Evolutionary conservation across 495 filamentous ascomycete species (phyloP).

Genomic region (Neurospora sp.): DNA sequence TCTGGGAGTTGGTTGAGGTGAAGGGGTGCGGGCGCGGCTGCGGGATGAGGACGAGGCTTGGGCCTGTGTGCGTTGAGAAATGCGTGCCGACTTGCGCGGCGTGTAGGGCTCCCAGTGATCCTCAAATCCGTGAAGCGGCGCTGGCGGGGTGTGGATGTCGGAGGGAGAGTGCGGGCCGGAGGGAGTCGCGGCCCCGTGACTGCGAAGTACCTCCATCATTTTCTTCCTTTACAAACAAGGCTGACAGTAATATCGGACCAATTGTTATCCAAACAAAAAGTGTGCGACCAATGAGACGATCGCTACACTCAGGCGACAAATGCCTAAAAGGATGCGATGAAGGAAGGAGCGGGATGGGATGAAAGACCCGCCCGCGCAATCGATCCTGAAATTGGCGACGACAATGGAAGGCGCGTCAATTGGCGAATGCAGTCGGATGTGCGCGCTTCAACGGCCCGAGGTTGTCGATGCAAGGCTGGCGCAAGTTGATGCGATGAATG

Average conservation of each 20-base stretch:
- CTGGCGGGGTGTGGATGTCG: constrained; percentile 54
- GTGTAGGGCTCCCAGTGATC: constrained; percentile 64
- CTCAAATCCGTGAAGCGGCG: constrained; percentile 61
- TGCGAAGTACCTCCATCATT: constrained; percentile 4
- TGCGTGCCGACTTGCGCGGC: constrained; percentile 47
- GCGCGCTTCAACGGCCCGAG: not conserved
- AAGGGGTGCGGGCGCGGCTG: constrained; percentile 27
- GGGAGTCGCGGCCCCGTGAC: constrained; percentile 22
- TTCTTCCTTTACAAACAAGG: not conserved
- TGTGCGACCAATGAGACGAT: not conserved
- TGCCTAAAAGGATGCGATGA: not conserved
- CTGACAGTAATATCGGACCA: not conserved
- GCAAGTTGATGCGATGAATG: not conserved
- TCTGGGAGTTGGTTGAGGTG: constrained; percentile 30
- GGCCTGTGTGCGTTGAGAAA: constrained; percentile 27
- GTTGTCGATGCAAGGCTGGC: not conserved
- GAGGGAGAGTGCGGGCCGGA: constrained; percentile 54
- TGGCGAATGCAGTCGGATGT: not conserved
- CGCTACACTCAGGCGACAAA: not conserved
- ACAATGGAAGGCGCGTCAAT: not conserved
- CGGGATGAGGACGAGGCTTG: not conserved
- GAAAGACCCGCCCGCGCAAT: not conserved
- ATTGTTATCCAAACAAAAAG: not conserved
- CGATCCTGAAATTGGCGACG: not conserved
- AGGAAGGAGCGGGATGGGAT: not conserved